Conservation (phyloP, 306 rosid species). For the Cucumis melo region DNA sequence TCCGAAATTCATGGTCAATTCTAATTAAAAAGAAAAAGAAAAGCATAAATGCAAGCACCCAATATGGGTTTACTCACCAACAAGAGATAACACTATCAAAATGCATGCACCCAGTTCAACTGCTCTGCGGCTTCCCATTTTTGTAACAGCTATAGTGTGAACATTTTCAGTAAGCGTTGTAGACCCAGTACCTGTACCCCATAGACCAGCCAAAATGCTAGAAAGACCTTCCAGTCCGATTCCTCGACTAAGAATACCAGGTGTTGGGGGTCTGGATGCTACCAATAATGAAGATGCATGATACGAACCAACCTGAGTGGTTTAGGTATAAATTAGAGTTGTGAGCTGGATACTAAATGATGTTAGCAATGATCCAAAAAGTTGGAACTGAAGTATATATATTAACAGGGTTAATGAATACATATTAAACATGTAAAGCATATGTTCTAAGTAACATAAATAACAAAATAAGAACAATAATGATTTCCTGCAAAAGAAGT, state of each 20-base stretch:
- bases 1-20: not conserved
- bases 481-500: not conserved
- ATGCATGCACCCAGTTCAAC: slow-evolving; percentile 86
- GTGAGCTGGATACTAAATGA: slow-evolving; percentile 1
- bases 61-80: slow-evolving; percentile 40
- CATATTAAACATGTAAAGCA: not conserved
- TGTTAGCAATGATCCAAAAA: not conserved
- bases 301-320: slow-evolving; percentile 80
- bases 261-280: slow-evolving; percentile 95
- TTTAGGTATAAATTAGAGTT: slow-evolving; percentile 24
- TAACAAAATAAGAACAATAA: not conserved
- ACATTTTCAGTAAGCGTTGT: slow-evolving; percentile 87
- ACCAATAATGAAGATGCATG: slow-evolving; percentile 94
- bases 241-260: slow-evolving; percentile 90
- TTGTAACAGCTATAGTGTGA: slow-evolving; percentile 93
- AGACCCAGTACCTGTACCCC: slow-evolving; percentile 98
- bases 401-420: not conserved
- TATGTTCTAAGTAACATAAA: not conserved
- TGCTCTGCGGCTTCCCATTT: slow-evolving; percentile 98
- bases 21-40: not conserved
- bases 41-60: not conserved
- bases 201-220: slow-evolving; percentile 86
- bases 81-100: slow-evolving; percentile 73
- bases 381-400: not conserved
- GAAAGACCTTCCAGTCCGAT: slow-evolving; percentile 93